phyloP scores from a whole-genome alignment of 2,329 filamentous ascomycete genomes.

The Teratosphaeria nubilosa region DNA sequence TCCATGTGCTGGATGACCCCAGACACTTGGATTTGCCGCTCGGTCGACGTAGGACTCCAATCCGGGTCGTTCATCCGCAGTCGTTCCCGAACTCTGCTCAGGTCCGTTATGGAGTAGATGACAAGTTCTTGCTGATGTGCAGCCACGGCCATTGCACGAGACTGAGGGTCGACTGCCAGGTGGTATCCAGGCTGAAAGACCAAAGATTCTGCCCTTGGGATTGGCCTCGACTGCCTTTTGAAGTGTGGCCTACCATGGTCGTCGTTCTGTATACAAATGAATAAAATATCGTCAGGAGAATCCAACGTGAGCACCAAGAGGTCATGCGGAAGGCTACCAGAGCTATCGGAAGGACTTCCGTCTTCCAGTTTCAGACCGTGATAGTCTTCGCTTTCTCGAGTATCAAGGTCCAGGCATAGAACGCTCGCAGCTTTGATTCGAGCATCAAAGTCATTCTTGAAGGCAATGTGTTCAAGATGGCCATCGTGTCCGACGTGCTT shows the following conservation, averaged over 20 bases:
- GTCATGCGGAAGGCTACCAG: slow-evolving; percentile 53
- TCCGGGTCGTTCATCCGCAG: slow-evolving; percentile 34
- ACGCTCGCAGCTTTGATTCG: slow-evolving; percentile 64
- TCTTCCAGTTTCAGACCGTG: slow-evolving; percentile 18
- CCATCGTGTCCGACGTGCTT: slow-evolving; percentile 54
- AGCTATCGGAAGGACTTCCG: slow-evolving; percentile 1
- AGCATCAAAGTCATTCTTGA: slow-evolving; percentile 67
- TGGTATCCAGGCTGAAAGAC: slow-evolving; percentile 50
- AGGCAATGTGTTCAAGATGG: slow-evolving; percentile 64
- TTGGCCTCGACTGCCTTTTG: slow-evolving; percentile 47
- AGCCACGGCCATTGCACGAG: slow-evolving; percentile 55
- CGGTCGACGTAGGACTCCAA: slow-evolving; percentile 51
- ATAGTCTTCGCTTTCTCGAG: slow-evolving; percentile 26
- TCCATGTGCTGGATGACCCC: slow-evolving; percentile 79
- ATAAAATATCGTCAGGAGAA: slow-evolving; percentile 57
- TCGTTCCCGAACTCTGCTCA: slow-evolving; percentile 42
- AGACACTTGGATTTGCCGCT: slow-evolving; percentile 40
- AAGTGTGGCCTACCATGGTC: slow-evolving; percentile 47
- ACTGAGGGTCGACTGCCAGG: slow-evolving; percentile 68
- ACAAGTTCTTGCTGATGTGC: slow-evolving; percentile 61
- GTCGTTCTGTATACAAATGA: slow-evolving; percentile 55
- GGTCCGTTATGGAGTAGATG: slow-evolving; percentile 57
- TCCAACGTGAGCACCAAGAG: slow-evolving; percentile 68
- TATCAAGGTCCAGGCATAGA: slow-evolving; percentile 46
- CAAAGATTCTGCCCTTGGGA: slow-evolving; percentile 45